Evolutionary conservation across 352 stramenopile species (phyloP).

Genomic region (Elongisporangium undulatum): DNA sequence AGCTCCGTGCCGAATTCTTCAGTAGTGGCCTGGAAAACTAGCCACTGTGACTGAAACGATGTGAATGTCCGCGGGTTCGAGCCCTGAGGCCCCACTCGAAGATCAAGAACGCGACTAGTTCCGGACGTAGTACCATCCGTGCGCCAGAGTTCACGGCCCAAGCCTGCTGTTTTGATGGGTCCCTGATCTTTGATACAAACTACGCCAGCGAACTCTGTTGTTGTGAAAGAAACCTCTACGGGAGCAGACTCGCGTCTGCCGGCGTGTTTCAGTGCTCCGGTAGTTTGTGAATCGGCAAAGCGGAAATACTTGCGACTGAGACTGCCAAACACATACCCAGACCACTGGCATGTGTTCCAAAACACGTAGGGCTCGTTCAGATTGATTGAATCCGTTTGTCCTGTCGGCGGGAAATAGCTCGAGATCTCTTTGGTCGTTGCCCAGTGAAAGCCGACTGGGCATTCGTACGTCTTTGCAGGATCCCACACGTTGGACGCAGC

Average conservation of each 20-base stretch:
- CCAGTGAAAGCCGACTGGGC: conserved; percentile 66
- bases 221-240: conserved; percentile 21
- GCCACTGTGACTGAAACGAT: conserved; percentile 21
- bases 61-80: conserved; percentile 44
- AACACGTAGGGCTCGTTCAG: conserved; percentile 51
- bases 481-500: conserved; percentile 41
- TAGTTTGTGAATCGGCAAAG: conserved; percentile 65
- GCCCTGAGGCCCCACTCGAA: conserved; percentile 19
- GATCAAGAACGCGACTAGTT: conserved; percentile 43
- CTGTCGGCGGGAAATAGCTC: conserved; percentile 10
- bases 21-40: conserved; percentile 54
- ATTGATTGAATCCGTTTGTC: conserved; percentile 1
- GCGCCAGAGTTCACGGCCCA: conserved; percentile 59
- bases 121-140: conserved; percentile 33
- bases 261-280: conserved; percentile 61
- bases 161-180: not conserved
- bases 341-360: conserved; percentile 70
- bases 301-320: conserved; percentile 50
- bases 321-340: conserved; percentile 48
- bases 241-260: conserved; percentile 36
- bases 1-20: conserved; percentile 42
- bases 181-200: conserved; percentile 43
- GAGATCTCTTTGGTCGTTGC: conserved; percentile 40
- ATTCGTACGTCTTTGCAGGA: conserved; percentile 48
- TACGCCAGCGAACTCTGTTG: conserved; percentile 65